Base-by-base conservation (phyloP, 2,329 filamentous ascomycete genomes). In the Diplodia corticola region DNA sequence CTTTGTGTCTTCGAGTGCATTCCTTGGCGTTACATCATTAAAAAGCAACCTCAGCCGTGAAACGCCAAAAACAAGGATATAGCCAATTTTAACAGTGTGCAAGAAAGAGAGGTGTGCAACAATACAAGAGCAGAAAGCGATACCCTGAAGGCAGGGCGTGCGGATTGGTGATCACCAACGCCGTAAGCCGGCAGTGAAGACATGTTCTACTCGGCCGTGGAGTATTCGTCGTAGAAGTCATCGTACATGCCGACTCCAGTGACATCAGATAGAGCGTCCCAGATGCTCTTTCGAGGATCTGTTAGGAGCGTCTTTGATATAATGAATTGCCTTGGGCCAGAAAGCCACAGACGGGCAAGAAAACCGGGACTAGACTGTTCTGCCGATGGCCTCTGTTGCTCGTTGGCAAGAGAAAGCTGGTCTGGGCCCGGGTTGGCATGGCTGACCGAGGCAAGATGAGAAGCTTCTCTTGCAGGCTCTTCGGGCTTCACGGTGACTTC, bases 201-300 rank as follows among this genome's bases (percentile, higher is more conserved):
- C 17, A 6, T 24, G 17, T 5, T 50, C 20, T 53, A 61, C 5
- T 61, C 57, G 26, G 57, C 48, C 40, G 44, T 49, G 5, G 28
- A 40, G 28, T 33, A 53, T 5, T 66, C 53, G 35, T 66, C 64
- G 48, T 66, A 51, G n/a, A 66, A 66, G 48, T 66, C 54, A n/a
- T 66, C 64, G 50, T 66, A 66, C 54, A 61, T 54, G 30, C 33
- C 55, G 15, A 66, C 33, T 6, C 54, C 55, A 15, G 64, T 46
- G 13, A 57, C 64, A 5, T 66, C 55, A 26, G 54, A 50, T 5
- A 66, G 33, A 12, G 54, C 54, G 24, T 66, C 64, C 64, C 64
- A 66, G 26, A 66, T 49, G 40, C 46, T 59, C 63, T 55, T 64
- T 40, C 50, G 63, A 33, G 63, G 63, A 48, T 64, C 63, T 10